These are phyloP conservation scores for Suhomyces wounanorum DNA, from an alignment of 1,139 yeast species.

Conservation along the genomic window DNA sequence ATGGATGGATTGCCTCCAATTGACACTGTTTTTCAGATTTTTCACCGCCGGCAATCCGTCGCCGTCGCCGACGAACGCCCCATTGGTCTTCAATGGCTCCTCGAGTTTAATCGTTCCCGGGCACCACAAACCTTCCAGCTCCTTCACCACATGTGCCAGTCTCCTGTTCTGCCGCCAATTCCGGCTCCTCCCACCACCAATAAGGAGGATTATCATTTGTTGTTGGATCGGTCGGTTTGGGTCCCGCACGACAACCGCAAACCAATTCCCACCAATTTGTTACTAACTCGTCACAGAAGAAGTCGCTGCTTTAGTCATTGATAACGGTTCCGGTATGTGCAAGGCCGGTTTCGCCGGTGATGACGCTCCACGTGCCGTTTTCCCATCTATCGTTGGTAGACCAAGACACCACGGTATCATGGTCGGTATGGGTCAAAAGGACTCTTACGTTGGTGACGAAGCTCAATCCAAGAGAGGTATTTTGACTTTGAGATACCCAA, in stretches of 20 bases:
- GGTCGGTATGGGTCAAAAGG: conserved; percentile 99
- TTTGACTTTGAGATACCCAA: conserved; percentile 96
- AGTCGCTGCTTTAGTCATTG: conserved; percentile 84
- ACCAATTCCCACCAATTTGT: background rate
- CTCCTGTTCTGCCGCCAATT: conserved; percentile 4
- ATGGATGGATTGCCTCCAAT: conserved; percentile 7
- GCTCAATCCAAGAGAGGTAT: conserved; percentile 99
- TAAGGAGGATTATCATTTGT: conserved; percentile 11
- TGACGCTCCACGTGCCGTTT: conserved; percentile 99
- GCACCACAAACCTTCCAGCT: background rate
- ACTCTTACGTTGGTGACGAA: conserved; percentile 99
- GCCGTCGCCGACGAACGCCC: background rate
- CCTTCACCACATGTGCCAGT: background rate
- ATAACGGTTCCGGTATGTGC: conserved; percentile 99
- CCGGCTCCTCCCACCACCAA: conserved; percentile 1
- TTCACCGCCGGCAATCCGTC: background rate
- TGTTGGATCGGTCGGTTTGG: conserved; percentile 7
- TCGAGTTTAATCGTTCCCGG: background rate
- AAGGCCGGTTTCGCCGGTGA: conserved; percentile 99
- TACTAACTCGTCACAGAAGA: conserved; percentile 44
- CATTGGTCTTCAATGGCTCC: background rate
- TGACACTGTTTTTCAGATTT: conserved; percentile 10
- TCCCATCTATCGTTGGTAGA: conserved; percentile 99
- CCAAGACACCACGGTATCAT: conserved; percentile 99
- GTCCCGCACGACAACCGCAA: conserved; percentile 7